Evolutionary conservation across 352 stramenopile genomes (phyloP), one percentile per base, ranked within the genome.

Genomic region (Phytophthora lateralis): DNA sequence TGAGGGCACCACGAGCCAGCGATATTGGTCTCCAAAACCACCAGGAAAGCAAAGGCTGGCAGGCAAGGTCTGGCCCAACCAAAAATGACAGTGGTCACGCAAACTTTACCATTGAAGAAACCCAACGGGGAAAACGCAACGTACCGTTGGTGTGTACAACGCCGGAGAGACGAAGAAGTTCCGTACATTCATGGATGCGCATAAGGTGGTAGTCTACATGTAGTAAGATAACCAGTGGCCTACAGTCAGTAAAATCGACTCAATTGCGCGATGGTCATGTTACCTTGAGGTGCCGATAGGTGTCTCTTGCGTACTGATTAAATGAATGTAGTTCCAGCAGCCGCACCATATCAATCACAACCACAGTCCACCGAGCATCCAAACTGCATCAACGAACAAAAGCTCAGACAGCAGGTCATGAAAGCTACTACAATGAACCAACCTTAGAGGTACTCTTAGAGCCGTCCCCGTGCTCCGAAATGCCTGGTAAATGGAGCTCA

Each of bases 321-420:
- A 87, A 90, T 2, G 75, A 82, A 60, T 92, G 82, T 3, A 80
- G 60, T 39, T 88, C 71, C 6, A 94, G 47, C n/a, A 94, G 58
- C 21, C 69, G 57, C 9, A 46, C 58, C 75, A 91, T 84, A 38
- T 94, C 85, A 20, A 92, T 38, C 4, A 72, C 76, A n/a, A 94
- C 30, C 3, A 83, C 75, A 11, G 72, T 90, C 85, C 82, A 94
- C n/a, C 61, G 44, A 27, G 54, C 66, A 48, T 62, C 65, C 41
- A 89, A 63, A 14, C 77, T 88, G 39, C 20, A 39, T 47, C 2
- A 55, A 44, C 5, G 27, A 17, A 24, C 17, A 26, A 12, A 26
- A 44, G 26, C 17, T 5, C 15, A 44, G 8, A 38, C 38, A 15
- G 38, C 17, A 24, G 10, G n/a, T 26, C n/a, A 24, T 43, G 14